Evolutionary conservation across 164 flowering plant genomes (phyloP).

Genomic region (Hamamelis virginiana): DNA sequence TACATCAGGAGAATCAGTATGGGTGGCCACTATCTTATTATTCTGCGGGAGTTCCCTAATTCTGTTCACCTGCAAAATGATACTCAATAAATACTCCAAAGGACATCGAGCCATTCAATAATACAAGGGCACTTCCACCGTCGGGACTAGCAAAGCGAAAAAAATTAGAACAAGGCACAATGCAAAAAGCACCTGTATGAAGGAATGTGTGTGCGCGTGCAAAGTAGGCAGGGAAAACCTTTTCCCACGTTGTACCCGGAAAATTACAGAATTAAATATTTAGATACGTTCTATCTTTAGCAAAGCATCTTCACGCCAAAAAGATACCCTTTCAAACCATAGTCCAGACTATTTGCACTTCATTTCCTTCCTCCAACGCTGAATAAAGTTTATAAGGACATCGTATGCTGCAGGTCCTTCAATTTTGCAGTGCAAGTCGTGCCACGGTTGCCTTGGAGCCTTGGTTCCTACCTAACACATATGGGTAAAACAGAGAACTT

Average conservation of each 20-base stretch:
- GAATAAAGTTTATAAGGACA: conserved; percentile 96
- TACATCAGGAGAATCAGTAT: conserved; percentile 96
- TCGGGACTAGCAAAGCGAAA: neutral
- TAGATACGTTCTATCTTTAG: conserved; percentile 60
- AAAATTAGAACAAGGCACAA: neutral
- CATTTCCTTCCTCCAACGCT: conserved; percentile 74
- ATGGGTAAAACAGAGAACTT: no score
- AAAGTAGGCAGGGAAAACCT: neutral
- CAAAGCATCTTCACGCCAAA: conserved; percentile 72
- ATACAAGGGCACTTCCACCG: neutral
- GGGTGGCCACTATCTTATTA: conserved; percentile 89
- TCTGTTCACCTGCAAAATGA: conserved; percentile 76
- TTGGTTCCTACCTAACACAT: conserved; percentile 63
- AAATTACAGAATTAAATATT: neutral
- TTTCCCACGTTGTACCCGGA: neutral
- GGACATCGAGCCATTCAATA: neutral
- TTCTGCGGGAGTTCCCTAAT: conserved; percentile 95
- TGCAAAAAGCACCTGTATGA: neutral
- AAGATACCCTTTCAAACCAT: conserved; percentile 39
- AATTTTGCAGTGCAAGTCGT: no score
- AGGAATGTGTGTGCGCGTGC: conserved; percentile 9
- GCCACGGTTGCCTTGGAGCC: conserved; percentile 94
- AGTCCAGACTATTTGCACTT: conserved; percentile 61
- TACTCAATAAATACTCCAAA: neutral
- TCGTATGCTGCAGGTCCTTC: no score